Conservation (phyloP, 2,329 filamentous ascomycete genomes). For the Colletotrichum endophyticum region DNA sequence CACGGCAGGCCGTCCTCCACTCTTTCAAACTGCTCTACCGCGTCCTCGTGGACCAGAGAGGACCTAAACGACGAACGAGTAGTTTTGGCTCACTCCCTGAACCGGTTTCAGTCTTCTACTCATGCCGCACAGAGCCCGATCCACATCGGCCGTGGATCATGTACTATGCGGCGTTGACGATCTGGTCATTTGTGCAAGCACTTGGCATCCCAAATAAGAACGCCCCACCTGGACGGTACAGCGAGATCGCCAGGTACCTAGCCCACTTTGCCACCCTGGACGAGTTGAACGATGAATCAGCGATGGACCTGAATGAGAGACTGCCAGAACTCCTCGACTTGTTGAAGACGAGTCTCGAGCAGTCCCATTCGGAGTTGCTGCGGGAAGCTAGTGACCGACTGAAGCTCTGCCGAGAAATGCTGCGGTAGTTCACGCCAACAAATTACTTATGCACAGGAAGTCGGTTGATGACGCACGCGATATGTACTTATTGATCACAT, state of each 20-base stretch:
- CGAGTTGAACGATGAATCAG: slow-evolving; percentile 72
- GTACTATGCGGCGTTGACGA: slow-evolving; percentile 84
- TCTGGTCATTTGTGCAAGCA: slow-evolving; percentile 88
- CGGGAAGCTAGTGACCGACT: slow-evolving; percentile 77
- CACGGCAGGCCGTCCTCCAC: slow-evolving; percentile 83
- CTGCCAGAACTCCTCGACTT: slow-evolving; percentile 50
- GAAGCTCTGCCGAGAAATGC: slow-evolving; percentile 68
- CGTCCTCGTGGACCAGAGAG: slow-evolving; percentile 67
- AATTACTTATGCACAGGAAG: fast-evolving
- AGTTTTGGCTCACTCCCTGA: slow-evolving; percentile 25
- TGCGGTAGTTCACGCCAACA: neutral
- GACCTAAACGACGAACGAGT: slow-evolving; percentile 27
- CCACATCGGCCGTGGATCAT: slow-evolving; percentile 90
- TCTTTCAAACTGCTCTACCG: slow-evolving; percentile 80
- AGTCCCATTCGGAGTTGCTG: slow-evolving; percentile 69
- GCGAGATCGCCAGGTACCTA: slow-evolving; percentile 46
- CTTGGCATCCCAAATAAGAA: slow-evolving; percentile 51
- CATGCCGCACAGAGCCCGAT: slow-evolving; percentile 77
- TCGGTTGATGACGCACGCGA: neutral
- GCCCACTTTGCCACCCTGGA: slow-evolving; percentile 72
- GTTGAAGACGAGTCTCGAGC: slow-evolving; percentile 45
- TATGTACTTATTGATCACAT: fast-evolving
- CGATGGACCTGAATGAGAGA: slow-evolving; percentile 66
- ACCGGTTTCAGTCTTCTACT: slow-evolving; percentile 61
- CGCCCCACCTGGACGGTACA: slow-evolving; percentile 26